Evolutionary conservation across 2,329 filamentous ascomycete genomes (phyloP), one percentile per base, ranked within the genome.

Genomic region (Phaeosphaeriaceae sp.): DNA sequence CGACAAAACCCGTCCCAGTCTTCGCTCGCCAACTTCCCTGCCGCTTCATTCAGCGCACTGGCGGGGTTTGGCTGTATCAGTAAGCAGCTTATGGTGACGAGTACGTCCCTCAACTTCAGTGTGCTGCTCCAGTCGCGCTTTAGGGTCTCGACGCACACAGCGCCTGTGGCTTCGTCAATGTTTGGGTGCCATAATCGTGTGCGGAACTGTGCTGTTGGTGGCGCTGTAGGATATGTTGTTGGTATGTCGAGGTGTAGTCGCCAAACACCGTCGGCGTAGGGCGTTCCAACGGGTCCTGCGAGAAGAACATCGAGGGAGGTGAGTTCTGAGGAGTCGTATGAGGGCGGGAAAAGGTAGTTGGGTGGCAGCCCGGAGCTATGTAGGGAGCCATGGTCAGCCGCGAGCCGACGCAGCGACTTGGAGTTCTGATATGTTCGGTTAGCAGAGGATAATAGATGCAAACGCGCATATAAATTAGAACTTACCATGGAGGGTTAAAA

Each of bases 151-250:
- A 87, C 82, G 52, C 84, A 87, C 3, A 87, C 83, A 1, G 80
- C 80, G 4, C 84, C 84, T 0, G 81, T 83, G n/a, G 76, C 73
- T 43, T 85, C 82, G 54, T 87, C 84, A 41, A 87, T 81, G 60
- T 87, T 87, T 0, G 84, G 84, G 58, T 87, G 84, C 78, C 83
- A 87, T 55, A 87, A 82, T 5, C 79, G 76, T 2, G 84, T 87
- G 45, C 77, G 78, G 63, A 87, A 87, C 26, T 78, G 77, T 2
- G 84, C 84, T 33, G 83, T 86, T 0, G 81, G 81, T 13, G 80
- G 79, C 15, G 69, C 68, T 32, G 69, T 67, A 9, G 80, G 80
- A 58, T 86, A 85, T n/a, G 78, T 79, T 15, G 78, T 73, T 0
- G 84, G 84, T 28, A 87, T 84, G 37, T 80, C 78, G 38, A 87